These are phyloP conservation scores for Acanthamoeba lugdunensis DNA, from an alignment of 208 protist species.

Conservation along the genomic window DNA sequence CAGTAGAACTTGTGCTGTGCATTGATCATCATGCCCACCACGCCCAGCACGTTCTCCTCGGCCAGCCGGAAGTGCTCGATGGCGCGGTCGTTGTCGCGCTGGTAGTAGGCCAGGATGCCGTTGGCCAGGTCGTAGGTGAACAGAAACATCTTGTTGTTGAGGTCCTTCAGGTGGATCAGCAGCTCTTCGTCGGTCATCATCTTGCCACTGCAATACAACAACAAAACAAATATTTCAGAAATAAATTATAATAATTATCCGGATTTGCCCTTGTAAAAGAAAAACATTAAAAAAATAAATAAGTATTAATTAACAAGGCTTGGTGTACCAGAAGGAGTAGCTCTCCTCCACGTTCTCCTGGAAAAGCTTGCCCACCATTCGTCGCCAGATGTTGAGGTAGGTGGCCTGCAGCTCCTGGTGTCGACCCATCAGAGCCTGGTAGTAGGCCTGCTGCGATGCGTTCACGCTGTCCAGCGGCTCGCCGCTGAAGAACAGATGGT, in stretches of 20 bases:
- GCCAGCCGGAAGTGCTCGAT: neutral
- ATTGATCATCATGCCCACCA: slow-evolving; percentile 36
- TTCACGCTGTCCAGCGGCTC: neutral
- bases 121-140: slow-evolving; percentile 56
- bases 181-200: neutral
- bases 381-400: slow-evolving; percentile 55
- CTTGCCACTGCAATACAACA: too few relatives aligned
- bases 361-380: neutral
- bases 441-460: neutral
- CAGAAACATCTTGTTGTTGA: slow-evolving; percentile 67
- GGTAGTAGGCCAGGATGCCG: slow-evolving; percentile 31
- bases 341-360: neutral
- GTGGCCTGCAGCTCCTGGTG: slow-evolving; percentile 38
- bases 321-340: neutral
- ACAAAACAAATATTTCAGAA: too few relatives aligned
- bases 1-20: slow-evolving; percentile 27
- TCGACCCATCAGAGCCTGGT: neutral
- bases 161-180: neutral
- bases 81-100: too few relatives aligned
- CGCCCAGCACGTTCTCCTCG: slow-evolving; percentile 24
- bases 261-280: too few relatives aligned
- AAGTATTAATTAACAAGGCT: neutral
- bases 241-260: too few relatives aligned
- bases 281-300: too few relatives aligned
- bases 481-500: neutral